Evolutionary conservation across 2,329 filamentous ascomycete genomes (phyloP).

Genomic region (Furcasterigmium sp.): DNA sequence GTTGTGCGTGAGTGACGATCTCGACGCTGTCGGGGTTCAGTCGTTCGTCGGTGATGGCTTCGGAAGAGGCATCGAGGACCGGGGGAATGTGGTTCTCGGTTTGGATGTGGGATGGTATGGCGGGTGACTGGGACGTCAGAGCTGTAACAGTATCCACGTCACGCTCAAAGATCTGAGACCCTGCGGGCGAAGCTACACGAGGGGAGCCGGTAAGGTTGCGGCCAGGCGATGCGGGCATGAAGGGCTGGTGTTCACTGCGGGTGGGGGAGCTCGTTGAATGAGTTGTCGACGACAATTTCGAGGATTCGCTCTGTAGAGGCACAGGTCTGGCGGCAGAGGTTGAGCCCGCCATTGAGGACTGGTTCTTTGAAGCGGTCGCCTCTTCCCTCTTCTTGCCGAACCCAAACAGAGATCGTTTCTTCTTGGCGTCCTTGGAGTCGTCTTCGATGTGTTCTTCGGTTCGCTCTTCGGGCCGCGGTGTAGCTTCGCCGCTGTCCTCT

Average conservation of each 20-base stretch:
- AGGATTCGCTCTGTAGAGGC: constrained; percentile 19
- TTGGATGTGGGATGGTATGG: constrained; percentile 89
- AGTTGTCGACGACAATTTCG: constrained; percentile 29
- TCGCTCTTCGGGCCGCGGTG: constrained; percentile 20
- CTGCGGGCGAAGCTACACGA: constrained; percentile 70
- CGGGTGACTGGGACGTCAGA: constrained; percentile 67
- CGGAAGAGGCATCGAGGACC: constrained; percentile 83
- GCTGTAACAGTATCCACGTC: constrained; percentile 78
- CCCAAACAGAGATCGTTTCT: constrained; percentile 55
- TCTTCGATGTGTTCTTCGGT: constrained; percentile 20
- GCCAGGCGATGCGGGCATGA: constrained; percentile 57
- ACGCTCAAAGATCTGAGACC: constrained; percentile 84
- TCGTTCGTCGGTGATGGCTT: constrained; percentile 82
- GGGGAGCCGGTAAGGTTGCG: constrained; percentile 67
- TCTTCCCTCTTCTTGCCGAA: constrained; percentile 59
- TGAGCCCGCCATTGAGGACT: constrained; percentile 7
- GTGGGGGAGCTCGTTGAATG: constrained; percentile 36
- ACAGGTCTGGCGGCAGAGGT: constrained; percentile 22
- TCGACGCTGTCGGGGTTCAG: constrained; percentile 86
- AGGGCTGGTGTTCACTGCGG: constrained; percentile 35
- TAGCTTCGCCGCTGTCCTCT: constrained; percentile 20
- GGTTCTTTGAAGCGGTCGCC: constrained; percentile 26
- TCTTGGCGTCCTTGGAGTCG: constrained; percentile 29
- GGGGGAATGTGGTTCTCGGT: constrained; percentile 93
- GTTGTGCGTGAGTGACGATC: constrained; percentile 81